Evolutionary conservation across 306 rosid species (phyloP).

Genomic region (Gynostemma pentaphyllum): DNA sequence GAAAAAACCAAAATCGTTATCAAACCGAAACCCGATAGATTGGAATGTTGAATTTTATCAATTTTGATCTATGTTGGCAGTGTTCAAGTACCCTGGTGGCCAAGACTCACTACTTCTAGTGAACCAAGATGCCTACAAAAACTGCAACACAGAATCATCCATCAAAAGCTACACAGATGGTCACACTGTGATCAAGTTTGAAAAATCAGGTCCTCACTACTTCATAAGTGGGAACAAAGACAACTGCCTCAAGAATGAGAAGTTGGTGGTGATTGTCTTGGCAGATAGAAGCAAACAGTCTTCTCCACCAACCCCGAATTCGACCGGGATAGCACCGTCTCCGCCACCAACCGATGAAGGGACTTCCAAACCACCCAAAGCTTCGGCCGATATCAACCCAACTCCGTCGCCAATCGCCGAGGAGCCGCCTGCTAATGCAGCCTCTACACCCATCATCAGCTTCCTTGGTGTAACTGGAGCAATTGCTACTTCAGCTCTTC

Average conservation of each 20-base stretch:
- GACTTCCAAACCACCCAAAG: constrained; percentile 32
- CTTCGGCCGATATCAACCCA: constrained; percentile 23
- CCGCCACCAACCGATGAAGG: constrained; percentile 29
- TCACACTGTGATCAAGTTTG: constrained; percentile 43
- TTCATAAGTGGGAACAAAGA: constrained; percentile 83
- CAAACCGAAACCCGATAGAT: no score
- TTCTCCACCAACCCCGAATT: constrained; percentile 25
- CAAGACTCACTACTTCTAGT: constrained; percentile 73
- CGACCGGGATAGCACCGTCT: constrained; percentile 14
- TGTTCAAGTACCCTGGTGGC: constrained; percentile 58
- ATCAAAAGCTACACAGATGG: constrained; percentile 45
- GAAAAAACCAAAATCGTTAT: no score
- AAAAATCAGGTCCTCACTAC: constrained; percentile 47
- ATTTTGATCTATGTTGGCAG: constrained; percentile 32
- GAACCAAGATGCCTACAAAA: constrained; percentile 44
- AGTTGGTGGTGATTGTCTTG: constrained; percentile 49
- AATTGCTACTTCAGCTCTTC: constrained; percentile 32
- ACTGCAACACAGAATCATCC: constrained; percentile 48
- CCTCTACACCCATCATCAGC: constrained; percentile 28
- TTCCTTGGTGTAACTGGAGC: constrained; percentile 43
- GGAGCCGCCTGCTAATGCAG: constrained; percentile 48
- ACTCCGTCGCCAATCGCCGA: constrained; percentile 37
- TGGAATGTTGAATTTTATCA: no score
- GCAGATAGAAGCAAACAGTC: constrained; percentile 43
- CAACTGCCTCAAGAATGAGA: constrained; percentile 68